A percentile compares a stretch with the other conserved stretches of the same genome.
Conservation (phyloP, 257 asterid species). For the Mitragyna speciosa region DNA sequence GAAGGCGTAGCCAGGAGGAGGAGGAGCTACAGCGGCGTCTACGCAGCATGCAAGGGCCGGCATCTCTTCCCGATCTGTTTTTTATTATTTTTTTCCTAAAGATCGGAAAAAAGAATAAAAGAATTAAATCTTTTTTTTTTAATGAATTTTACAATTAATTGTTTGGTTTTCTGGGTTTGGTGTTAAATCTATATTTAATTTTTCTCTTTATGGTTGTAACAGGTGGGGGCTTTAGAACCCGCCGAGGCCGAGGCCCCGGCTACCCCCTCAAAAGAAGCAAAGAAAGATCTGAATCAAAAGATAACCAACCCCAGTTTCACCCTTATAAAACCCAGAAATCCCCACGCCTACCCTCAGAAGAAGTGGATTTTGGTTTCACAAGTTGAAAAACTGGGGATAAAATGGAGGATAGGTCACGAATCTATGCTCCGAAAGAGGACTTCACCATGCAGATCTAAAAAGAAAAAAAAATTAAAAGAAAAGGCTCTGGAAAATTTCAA, state of each 20-base stretch:
- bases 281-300: slow-evolving; percentile 62
- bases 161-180: neutral
- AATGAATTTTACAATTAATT: slow-evolving; percentile 18
- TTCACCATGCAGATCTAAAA: slow-evolving; percentile 63
- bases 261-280: slow-evolving; percentile 99
- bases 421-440: slow-evolving; percentile 33
- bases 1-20: slow-evolving; percentile 60
- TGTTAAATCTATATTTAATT: neutral
- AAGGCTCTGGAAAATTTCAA: too few species aligned
- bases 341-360: slow-evolving; percentile 98
- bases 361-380: slow-evolving; percentile 22
- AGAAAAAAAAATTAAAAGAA: neutral
- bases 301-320: slow-evolving; percentile 47
- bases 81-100: slow-evolving; percentile 10
- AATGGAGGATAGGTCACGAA: slow-evolving; percentile 19
- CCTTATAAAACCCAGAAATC: slow-evolving; percentile 50
- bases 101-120: slow-evolving; percentile 45
- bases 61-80: slow-evolving; percentile 64
- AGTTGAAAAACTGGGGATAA: neutral
- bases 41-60: slow-evolving; percentile 81
- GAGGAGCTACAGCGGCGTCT: slow-evolving; percentile 54
- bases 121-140: slow-evolving; percentile 35
- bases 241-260: slow-evolving; percentile 99
- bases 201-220: slow-evolving; percentile 43
- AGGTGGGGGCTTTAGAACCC: slow-evolving; percentile 97